Evolutionary conservation across 495 filamentous ascomycete species (phyloP), one percentile per base, ranked within the genome.

Genomic region (Penicillium silybi): DNA sequence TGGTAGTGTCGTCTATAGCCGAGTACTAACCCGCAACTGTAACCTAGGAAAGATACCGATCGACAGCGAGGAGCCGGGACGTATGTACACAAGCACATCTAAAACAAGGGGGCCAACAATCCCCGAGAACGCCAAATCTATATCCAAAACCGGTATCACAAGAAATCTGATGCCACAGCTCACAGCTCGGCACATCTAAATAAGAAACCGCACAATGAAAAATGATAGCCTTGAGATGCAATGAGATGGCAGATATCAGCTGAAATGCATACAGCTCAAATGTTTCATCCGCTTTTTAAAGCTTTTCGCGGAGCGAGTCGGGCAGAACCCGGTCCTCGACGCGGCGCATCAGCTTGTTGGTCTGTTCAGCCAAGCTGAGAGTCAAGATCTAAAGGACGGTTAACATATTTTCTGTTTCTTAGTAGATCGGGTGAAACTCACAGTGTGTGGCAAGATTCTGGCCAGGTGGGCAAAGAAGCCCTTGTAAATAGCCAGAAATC

Each of bases 381-480:
- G 90, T 97, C 62, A 97, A 68, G 67, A 97, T 84, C 87, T 86
- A 54, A 15, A 27, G 1, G 15, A 22, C 56, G 25, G 29, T 65
- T 54, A 64, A 55, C 44, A 29, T 29, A 18, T 35, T 17, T 11
- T 20, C 9, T 17, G 19, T 22, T 11, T 47, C 41, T 16, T 10
- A 17, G 37, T 15, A 15, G 22, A n/a, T 42, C 16, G 35, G 29
- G 16, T 5, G 50, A 51, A 41, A 68, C 76, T 64, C 63, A 86
- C 83, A 17, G 93, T 99, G 64, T 99, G 93, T 23, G 93, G 93
- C 48, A 97, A 73, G 50, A 99, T 97, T 53, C 93, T 77, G 18
- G 95, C 90, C 46, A 99, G 70, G 74, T 99, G 93, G 17, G 93
- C 95, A 58, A 96, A 85, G 76, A 89, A 96, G 51, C 93, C 93